Percentiles rank a stretch among this genome's conserved stretches.
Evolutionary conservation across 805 yeast genomes (phyloP).

Genomic region (Cyberlindnera galapagoensis): DNA sequence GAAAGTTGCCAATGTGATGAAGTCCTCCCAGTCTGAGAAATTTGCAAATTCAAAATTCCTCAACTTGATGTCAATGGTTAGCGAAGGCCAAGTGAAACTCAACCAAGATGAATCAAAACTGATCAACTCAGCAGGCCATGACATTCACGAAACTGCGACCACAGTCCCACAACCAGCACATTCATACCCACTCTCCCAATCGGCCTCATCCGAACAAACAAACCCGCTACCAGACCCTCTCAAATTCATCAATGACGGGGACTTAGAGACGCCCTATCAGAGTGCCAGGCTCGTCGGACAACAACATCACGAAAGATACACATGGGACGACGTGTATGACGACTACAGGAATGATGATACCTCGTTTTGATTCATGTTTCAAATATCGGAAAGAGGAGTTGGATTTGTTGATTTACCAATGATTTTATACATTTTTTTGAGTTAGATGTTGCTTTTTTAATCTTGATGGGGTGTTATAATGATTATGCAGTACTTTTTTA

Average conservation of each 20-base stretch:
- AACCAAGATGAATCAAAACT: constrained; percentile 21
- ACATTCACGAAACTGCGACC: constrained; percentile 15
- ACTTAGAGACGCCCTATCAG: constrained; percentile 19
- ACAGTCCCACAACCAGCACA: constrained; percentile 2
- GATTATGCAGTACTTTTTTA: not conserved
- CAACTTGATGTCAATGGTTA: constrained; percentile 21
- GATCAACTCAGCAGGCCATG: constrained; percentile 20
- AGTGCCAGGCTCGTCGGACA: constrained; percentile 17
- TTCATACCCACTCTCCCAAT: constrained; percentile 1
- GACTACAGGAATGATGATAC: constrained; percentile 23
- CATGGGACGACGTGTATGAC: constrained; percentile 26
- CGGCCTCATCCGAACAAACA: constrained; percentile 4
- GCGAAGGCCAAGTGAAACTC: constrained; percentile 19
- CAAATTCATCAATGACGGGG: constrained; percentile 16
- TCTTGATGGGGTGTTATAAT: not conserved
- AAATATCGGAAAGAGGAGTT: constrained; percentile 1
- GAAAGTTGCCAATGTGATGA: constrained; percentile 22
- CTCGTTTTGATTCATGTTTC: constrained; percentile 14
- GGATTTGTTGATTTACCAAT: constrained; percentile 1
- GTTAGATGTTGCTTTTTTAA: not conserved
- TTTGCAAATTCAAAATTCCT: constrained; percentile 23
- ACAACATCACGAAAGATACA: constrained; percentile 15
- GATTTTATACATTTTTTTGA: not conserved
- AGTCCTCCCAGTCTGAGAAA: constrained; percentile 11
- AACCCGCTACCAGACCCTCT: constrained; percentile 23